Conservation (phyloP, 306 rosid species). For the Cyamopsis tetragonoloba region DNA sequence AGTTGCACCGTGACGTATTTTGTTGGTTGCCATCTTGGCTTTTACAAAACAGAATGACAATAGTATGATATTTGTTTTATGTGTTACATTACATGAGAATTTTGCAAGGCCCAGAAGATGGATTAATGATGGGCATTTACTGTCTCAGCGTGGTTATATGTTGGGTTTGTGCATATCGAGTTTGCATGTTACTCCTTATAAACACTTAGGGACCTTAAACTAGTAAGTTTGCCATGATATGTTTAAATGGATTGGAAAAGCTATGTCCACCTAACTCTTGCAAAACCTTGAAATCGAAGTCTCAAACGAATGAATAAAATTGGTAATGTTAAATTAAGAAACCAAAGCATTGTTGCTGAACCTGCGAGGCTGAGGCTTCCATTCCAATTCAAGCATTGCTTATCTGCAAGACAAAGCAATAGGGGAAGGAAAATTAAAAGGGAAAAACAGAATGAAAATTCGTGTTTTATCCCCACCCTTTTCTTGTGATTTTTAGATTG, state of each 20-base stretch:
- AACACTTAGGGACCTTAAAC: too few species aligned
- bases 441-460: background rate
- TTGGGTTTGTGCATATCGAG: background rate
- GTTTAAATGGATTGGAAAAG: conserved; percentile 11
- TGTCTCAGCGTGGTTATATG: background rate
- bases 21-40: too few species aligned
- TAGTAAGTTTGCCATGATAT: background rate
- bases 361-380: conserved; percentile 46
- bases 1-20: background rate
- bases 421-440: background rate
- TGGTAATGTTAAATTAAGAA: conserved; percentile 28
- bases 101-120: background rate
- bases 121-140: background rate
- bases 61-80: background rate
- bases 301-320: background rate
- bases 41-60: background rate
- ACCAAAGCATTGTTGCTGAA: conserved; percentile 20
- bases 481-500: conserved; percentile 2
- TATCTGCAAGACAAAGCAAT: conserved; percentile 70
- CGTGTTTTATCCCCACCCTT: background rate
- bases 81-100: background rate
- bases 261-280: conserved; percentile 34
- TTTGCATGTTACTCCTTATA: background rate
- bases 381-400: conserved; percentile 80
- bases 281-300: conserved; percentile 39